Evolutionary conservation across 148 eudicot species (phyloP), one percentile per base, ranked within the genome.

Genomic region (Talinum fruticosum): DNA sequence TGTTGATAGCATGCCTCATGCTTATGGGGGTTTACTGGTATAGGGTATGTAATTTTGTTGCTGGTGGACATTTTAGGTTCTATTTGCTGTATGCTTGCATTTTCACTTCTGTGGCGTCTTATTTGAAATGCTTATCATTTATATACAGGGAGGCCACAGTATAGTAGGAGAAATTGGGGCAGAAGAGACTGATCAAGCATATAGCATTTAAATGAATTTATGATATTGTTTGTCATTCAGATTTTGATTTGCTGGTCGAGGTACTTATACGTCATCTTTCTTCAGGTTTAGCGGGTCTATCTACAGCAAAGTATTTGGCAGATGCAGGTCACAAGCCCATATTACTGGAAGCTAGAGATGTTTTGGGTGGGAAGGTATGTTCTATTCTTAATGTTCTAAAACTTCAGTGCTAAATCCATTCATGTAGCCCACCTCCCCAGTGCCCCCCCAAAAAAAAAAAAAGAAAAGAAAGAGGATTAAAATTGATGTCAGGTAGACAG

Each of bases 291-390:
- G 99, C 92, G 69, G 99, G 99, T 83, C 88, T 96, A 79, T 93
- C 97, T 57, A 96, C 98, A 47, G 99, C 98, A 75, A 96, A 96
- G 82, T 93, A 96, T 83, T 75, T 96, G 82, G 99, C 97, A 72
- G 98, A 96, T 87, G 98, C 99, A 38, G 99, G 99, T 71, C 98
- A 96, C 79, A 93, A 85, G 76, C 99, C 98, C 37, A 87, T 96
- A 82, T 88, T 96, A 82, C 66, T 96, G 82, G 99, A 96, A 87
- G 96, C 87, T 65, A 88, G 98, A 80, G 92, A 93, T 87, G 97
- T 96, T 82, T 84, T 96, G 47, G 99, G 99, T 73, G 99, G 99
- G 82, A 96, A 96, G 96, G 99, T 96, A 69, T 44, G 80, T 78
- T 38, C 72, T 30, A 74, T 75, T 64, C 35, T 59, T 77, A 28